Conservation (phyloP, 2,329 filamentous ascomycete species). For the Dactylellina sp. region DNA sequence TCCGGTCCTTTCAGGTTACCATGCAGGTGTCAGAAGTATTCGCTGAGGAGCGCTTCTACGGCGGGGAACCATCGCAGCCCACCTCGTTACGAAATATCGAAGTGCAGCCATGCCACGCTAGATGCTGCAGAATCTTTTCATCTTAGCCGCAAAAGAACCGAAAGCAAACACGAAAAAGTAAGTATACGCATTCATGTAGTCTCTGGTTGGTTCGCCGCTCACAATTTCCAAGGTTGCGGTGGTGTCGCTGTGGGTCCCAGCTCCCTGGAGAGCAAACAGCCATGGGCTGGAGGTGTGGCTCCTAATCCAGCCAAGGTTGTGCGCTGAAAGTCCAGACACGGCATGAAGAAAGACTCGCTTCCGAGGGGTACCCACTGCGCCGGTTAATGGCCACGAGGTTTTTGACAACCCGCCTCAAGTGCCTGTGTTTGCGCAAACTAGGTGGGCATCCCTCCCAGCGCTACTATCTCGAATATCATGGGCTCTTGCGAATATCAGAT, state of each 20-base stretch:
- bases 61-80: conserved; percentile 4
- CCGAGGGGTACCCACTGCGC: conserved; percentile 18
- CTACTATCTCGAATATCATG: conserved; percentile 37
- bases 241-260: conserved; percentile 32
- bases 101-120: conserved; percentile 7
- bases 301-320: too few relatives aligned
- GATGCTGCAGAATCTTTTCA: conserved; percentile 25
- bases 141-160: conserved; percentile 35
- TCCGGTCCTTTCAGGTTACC: conserved; percentile 22
- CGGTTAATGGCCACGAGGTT: conserved; percentile 53
- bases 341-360: conserved; percentile 47
- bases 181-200: background rate
- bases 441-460: conserved; percentile 33
- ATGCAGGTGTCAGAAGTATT: conserved; percentile 52
- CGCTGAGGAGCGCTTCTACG: conserved; percentile 9
- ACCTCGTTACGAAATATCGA: conserved; percentile 9
- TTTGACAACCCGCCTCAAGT: conserved; percentile 41
- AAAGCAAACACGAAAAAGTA: conserved; percentile 47
- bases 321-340: conserved; percentile 34
- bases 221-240: background rate
- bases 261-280: conserved; percentile 35
- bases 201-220: conserved; percentile 25
- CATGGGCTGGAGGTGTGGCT: conserved; percentile 2
- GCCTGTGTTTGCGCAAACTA: conserved; percentile 52
- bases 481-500: conserved; percentile 48